phyloP scores from a whole-genome alignment of 257 asterid genomes.

The Primulina tabacum region DNA sequence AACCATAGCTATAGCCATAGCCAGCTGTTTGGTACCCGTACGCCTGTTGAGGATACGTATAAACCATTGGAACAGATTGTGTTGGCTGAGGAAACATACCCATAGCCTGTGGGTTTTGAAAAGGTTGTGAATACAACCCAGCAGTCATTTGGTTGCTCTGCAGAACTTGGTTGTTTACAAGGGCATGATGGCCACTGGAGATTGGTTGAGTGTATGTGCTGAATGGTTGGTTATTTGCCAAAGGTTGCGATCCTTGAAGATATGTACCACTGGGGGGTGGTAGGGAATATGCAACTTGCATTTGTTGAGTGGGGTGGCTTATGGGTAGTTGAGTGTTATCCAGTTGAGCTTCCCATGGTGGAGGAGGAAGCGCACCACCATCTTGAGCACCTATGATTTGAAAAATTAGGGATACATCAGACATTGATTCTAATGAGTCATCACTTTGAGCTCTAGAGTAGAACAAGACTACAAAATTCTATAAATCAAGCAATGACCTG shows the following conservation, averaged over 20 bases:
- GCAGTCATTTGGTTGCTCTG: slow-evolving; percentile 2
- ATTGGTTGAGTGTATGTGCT: neutral
- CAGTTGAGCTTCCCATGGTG: slow-evolving; percentile 88
- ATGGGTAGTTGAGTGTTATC: slow-evolving; percentile 40
- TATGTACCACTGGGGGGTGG: slow-evolving; percentile 41
- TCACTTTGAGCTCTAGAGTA: neutral
- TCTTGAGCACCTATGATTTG: slow-evolving; percentile 46
- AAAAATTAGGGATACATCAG: slow-evolving; percentile 4
- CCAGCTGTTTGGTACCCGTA: slow-evolving; percentile 67
- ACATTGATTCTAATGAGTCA: neutral
- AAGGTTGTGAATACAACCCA: neutral
- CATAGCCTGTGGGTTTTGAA: neutral
- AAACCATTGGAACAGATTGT: slow-evolving; percentile 68
- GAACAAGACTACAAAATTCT: neutral
- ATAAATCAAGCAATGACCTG: neutral
- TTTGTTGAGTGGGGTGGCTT: slow-evolving; percentile 41
- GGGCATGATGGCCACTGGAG: slow-evolving; percentile 33
- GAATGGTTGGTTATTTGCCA: slow-evolving; percentile 30
- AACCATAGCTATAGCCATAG: slow-evolving; percentile 48
- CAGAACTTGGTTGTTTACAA: slow-evolving; percentile 35
- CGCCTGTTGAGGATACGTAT: slow-evolving; percentile 72
- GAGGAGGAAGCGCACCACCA: slow-evolving; percentile 67
- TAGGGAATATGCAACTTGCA: slow-evolving; percentile 44
- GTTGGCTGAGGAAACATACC: slow-evolving; percentile 70
- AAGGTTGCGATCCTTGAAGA: slow-evolving; percentile 40